Evolutionary conservation across 164 flowering plant genomes (phyloP), one percentile per base, ranked within the genome.

Genomic region (Tinospora cordifolia): DNA sequence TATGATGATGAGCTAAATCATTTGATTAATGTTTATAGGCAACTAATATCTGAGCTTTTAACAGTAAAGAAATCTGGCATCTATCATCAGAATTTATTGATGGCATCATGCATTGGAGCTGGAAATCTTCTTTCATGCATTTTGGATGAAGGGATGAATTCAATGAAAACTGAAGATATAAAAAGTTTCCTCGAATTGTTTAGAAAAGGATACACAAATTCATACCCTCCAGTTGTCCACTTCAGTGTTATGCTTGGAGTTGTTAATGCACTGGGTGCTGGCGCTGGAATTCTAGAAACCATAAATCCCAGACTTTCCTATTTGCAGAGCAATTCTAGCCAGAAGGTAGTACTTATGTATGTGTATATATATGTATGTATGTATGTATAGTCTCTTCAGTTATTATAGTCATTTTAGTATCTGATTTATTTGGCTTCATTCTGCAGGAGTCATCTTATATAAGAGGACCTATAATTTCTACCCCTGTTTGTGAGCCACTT

Each of bases 211-310:
- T 92, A 91, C 78, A 81, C 88, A 17, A 76, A 68, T 66, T 77
- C 88, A 71, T 76, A 81, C 60, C 89, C 90, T 75, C 87, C 91
- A 38, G 62, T 76, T 54, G 69, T 87, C 69, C 88, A 84, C 80
- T 77, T 92, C 67, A 91, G 98, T 81, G 98, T 90, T 30, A 88
- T 95, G 96, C 85, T 95, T 82, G 99, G 98, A 77, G 90, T 92
- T 76, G 92, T 95, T 68, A 95, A 89, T 84, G 81, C 87, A 68
- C 74, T 95, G 67, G 98, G 97, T 65, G 98, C 94, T 24, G 82
- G 85, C 66, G 91, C 90, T 26, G 99, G 97, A 57, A 74, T 64
- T 70, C 70, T 86, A 65, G 36, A 76, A 57, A 71, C 65, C 65
- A 36, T 58, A 41, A 65, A 69, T 69, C 72, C 81, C 72, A 69